Evolutionary conservation across 2,329 filamentous ascomycete species (phyloP).

Genomic region (Penicillium sclerotiorum): DNA sequence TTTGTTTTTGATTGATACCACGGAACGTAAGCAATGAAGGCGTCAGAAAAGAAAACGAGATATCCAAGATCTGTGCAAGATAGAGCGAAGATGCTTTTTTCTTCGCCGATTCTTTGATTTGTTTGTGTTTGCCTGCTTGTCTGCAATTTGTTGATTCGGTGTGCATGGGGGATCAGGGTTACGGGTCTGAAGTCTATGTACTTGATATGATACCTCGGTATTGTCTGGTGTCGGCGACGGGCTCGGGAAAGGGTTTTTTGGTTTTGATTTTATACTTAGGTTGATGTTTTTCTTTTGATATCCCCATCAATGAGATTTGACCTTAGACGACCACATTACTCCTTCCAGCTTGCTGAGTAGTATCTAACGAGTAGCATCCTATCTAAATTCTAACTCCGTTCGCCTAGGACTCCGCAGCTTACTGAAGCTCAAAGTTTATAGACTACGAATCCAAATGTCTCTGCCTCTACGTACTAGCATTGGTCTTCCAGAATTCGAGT

Average conservation of each 20-base stretch:
- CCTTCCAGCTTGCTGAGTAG: too few species aligned
- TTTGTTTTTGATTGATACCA: constrained; percentile 31
- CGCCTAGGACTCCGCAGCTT: too few species aligned
- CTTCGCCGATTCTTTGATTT: constrained; percentile 7
- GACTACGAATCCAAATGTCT: too few species aligned
- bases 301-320: constrained; percentile 31
- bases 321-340: constrained; percentile 6
- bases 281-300: constrained; percentile 27
- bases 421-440: too few species aligned
- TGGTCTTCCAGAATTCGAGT: too few species aligned
- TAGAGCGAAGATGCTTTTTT: constrained; percentile 16
- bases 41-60: constrained; percentile 34
- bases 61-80: constrained; percentile 31
- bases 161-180: constrained; percentile 7
- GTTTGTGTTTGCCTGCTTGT: constrained; percentile 10
- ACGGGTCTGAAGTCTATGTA: neutral
- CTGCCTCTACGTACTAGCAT: too few species aligned
- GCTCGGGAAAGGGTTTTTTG: constrained; percentile 11
- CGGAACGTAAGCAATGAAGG: constrained; percentile 34
- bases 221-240: constrained; percentile 3
- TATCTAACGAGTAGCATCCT: too few species aligned
- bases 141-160: constrained; percentile 4
- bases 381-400: too few species aligned
- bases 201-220: constrained; percentile 2
- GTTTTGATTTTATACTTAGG: constrained; percentile 10